Conservation (phyloP, 148 eudicot species). For the Chenopodium album region DNA sequence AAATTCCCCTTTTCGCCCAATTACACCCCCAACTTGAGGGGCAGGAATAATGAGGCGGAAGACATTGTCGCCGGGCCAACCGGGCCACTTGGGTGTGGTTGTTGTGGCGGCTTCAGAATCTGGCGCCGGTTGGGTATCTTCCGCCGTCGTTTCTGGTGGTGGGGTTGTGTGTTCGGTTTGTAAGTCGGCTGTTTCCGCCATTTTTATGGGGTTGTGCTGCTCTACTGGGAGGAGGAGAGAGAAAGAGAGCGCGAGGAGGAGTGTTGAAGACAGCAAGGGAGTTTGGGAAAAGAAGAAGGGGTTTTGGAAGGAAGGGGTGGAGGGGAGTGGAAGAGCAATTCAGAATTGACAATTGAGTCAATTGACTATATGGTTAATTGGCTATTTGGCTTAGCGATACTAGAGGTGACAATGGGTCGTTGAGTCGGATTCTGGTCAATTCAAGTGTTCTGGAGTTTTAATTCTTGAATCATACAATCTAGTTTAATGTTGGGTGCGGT, state of each 20-base stretch:
- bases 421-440: not conserved
- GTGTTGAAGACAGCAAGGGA: not conserved
- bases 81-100: slow-evolving; percentile 52
- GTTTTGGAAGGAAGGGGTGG: not conserved
- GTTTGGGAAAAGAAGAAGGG: not conserved
- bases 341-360: too few species aligned
- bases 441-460: too few species aligned
- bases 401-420: not conserved
- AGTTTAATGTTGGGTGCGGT: too few species aligned
- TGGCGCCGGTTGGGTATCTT: not conserved
- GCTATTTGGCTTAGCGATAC: too few species aligned
- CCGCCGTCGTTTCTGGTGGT: not conserved
- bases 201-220: not conserved
- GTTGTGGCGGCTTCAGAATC: slow-evolving; percentile 12
- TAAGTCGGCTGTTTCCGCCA: slow-evolving; percentile 22
- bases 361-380: not conserved
- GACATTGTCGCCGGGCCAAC: slow-evolving; percentile 79
- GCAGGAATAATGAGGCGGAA: slow-evolving; percentile 62
- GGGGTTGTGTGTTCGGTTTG: slow-evolving; percentile 4
- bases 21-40: slow-evolving; percentile 60
- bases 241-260: not conserved
- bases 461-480: too few species aligned
- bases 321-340: not conserved
- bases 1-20: slow-evolving; percentile 74
- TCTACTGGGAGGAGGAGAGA: not conserved